A percentile compares a stretch with the other conserved stretches of the same genome.
phyloP scores from a whole-genome alignment of 441 rosid species.

The Mallotus japonicus region DNA sequence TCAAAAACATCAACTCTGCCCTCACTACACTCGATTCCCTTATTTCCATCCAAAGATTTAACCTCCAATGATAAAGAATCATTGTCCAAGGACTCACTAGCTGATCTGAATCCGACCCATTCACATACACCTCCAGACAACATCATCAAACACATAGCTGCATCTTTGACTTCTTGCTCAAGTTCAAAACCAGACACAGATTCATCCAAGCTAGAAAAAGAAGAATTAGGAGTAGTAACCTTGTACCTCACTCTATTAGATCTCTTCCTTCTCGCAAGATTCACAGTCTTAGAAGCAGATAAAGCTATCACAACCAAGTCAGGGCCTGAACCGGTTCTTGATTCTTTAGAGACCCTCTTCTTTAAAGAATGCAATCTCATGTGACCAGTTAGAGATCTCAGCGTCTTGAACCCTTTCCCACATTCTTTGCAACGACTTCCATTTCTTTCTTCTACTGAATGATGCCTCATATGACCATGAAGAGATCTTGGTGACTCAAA shows the following conservation, averaged over 20 bases:
- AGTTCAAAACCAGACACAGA: constrained; percentile 30
- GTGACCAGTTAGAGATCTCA: constrained; percentile 51
- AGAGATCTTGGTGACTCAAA: constrained; percentile 45
- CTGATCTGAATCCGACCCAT: constrained; percentile 26
- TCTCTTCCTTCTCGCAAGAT: constrained; percentile 50
- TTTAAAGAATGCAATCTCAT: constrained; percentile 36
- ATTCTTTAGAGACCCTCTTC: constrained; percentile 26
- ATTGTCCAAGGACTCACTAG: constrained; percentile 28
- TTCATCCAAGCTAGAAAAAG: constrained; percentile 44
- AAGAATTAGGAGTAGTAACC: constrained; percentile 32
- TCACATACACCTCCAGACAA: constrained; percentile 43
- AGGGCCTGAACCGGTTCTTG: constrained; percentile 25
- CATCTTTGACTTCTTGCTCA: constrained; percentile 49
- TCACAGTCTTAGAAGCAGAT: constrained; percentile 23
- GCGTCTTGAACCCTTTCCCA: constrained; percentile 46
- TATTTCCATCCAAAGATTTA: constrained; percentile 19
- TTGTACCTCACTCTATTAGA: constrained; percentile 53
- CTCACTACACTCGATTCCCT: constrained; percentile 15
- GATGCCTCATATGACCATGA: constrained; percentile 62
- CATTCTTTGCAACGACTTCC: constrained; percentile 46
- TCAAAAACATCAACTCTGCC: constrained; percentile 5
- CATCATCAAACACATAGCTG: constrained; percentile 56
- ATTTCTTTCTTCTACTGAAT: constrained; percentile 34
- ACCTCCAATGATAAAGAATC: constrained; percentile 23
- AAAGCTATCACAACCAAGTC: constrained; percentile 23